Percentiles rank a stretch among this genome's conserved stretches.
phyloP scores from a whole-genome alignment of 805 yeast species.

The Ogataea saltuana region DNA sequence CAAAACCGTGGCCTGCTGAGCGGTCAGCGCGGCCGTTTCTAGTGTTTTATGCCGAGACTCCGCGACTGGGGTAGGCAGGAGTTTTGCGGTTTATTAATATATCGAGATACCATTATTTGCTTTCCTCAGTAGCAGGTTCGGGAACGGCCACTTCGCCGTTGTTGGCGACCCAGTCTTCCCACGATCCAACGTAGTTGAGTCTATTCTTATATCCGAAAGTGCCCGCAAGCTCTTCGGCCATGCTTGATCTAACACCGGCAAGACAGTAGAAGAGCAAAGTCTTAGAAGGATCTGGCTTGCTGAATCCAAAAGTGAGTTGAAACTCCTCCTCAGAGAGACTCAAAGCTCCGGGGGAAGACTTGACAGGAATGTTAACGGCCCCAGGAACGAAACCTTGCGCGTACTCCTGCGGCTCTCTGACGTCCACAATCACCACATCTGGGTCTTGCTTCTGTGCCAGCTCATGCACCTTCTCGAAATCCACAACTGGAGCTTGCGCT shows the following conservation, averaged over 20 bases:
- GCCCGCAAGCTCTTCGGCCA: slow-evolving; percentile 88
- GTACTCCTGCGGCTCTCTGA: slow-evolving; percentile 84
- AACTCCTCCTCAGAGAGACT: slow-evolving; percentile 79
- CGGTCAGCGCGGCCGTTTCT: too few species aligned
- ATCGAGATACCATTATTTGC: neutral
- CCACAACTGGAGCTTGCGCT: slow-evolving; percentile 33
- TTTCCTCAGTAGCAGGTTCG: slow-evolving; percentile 8
- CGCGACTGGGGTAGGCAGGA: neutral
- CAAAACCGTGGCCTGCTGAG: slow-evolving; percentile 8
- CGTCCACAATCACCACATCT: slow-evolving; percentile 71
- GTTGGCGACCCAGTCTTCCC: slow-evolving; percentile 73
- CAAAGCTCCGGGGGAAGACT: slow-evolving; percentile 89
- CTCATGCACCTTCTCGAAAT: slow-evolving; percentile 37
- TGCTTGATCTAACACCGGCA: slow-evolving; percentile 88
- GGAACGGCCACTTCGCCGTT: slow-evolving; percentile 35
- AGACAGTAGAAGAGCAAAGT: slow-evolving; percentile 88
- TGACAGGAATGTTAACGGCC: slow-evolving; percentile 85
- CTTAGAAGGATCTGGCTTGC: slow-evolving; percentile 70
- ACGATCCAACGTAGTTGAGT: slow-evolving; percentile 85
- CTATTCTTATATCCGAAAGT: slow-evolving; percentile 85
- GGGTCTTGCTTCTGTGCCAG: slow-evolving; percentile 46
- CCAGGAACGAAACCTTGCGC: slow-evolving; percentile 76
- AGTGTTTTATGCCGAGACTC: too few species aligned
- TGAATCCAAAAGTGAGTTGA: slow-evolving; percentile 74
- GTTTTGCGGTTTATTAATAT: slow-evolving; percentile 4